Evolutionary conservation across 176 grass and related monocot species (phyloP).

Genomic region (Oryza nivara): DNA sequence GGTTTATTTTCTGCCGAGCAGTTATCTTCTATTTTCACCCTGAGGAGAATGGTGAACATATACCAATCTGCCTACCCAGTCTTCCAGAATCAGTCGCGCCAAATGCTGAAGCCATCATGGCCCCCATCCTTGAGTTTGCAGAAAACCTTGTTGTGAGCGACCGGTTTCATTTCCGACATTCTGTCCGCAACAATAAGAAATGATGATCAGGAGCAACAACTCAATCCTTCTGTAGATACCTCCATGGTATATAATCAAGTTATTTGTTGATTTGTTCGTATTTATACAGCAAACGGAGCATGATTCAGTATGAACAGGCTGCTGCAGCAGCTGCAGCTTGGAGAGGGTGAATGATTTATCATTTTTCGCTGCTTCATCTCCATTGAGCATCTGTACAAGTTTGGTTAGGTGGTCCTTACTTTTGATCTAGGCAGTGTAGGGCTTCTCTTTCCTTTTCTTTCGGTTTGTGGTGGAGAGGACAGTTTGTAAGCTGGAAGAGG

Average conservation of each 20-base stretch:
- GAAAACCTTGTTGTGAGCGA: slow-evolving; percentile 74
- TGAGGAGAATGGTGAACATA: slow-evolving; percentile 44
- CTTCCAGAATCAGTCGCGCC: slow-evolving; percentile 81
- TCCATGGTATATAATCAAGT: slow-evolving; percentile 78
- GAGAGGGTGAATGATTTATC: slow-evolving; percentile 24
- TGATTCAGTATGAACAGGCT: slow-evolving; percentile 30
- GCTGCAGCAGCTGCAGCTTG: neutral
- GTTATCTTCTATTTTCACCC: slow-evolving; percentile 69
- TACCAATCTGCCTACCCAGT: slow-evolving; percentile 78
- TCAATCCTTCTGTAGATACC: slow-evolving; percentile 86
- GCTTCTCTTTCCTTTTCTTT: slow-evolving; percentile 31
- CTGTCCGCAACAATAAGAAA: slow-evolving; percentile 44
- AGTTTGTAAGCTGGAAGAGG: slow-evolving; percentile 59
- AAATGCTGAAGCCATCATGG: slow-evolving; percentile 55
- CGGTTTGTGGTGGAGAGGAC: slow-evolving; percentile 24
- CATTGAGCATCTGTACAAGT: slow-evolving; percentile 51
- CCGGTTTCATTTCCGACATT: slow-evolving; percentile 65
- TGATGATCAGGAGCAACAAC: slow-evolving; percentile 48
- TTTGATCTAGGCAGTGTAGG: slow-evolving; percentile 52
- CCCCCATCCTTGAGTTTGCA: slow-evolving; percentile 67
- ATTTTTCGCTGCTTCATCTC: slow-evolving; percentile 44
- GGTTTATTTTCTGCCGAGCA: slow-evolving; percentile 98
- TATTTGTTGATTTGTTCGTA: slow-evolving; percentile 84
- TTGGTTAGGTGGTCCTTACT: slow-evolving; percentile 39
- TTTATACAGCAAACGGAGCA: slow-evolving; percentile 54